Base-by-base conservation (phyloP, 2,329 filamentous ascomycete genomes). In the Diaporthe velutina region DNA sequence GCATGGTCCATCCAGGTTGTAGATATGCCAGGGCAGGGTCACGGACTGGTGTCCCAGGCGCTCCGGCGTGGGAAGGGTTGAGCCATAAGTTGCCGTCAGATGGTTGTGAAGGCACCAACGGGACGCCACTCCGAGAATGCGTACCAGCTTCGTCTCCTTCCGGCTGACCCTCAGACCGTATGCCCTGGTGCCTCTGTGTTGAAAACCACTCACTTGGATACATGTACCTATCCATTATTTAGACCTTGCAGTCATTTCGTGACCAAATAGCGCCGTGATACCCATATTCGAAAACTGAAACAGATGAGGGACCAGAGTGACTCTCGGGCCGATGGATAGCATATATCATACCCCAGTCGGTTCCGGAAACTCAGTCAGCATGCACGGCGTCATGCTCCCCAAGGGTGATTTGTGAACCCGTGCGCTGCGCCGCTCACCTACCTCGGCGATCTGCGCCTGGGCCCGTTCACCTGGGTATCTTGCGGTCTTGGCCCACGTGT, bases 361-460 rank as follows among this genome's bases (percentile, higher is more conserved):
- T 3, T 6, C 10, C 33, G 25, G 7, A 19, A 40, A 40, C 35
- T 38, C 5, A 17, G 55, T 60, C 57, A 42, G 57, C n/a, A 7
- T 60, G 57, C 35, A 60, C 57, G 22, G 35, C 35, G 38, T 60
- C 35, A 60, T 60, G 35, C 33, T 42, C 35, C 35, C 57, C 57
- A 19, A 28, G 57, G n/a, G 35, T 35, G 57, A 60, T 60, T 60
- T n/a, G 57, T 40, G 57, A 25, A 15, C 7, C 57, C 38, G 25
- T 42, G 35, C n/a, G 57, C 57, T 60, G 57, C 35, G 57, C 57
- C 57, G 57, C 57, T 42, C 57, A 40, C 57, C 22, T 60, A n/a
- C 57, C 57, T 60, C 35, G 57, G 35, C 35, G 57, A 60, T 60
- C 57, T 42, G 57, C 57, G 57, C 35, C 57, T 60, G 57, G 57